A percentile compares a stretch with the other conserved stretches of the same genome.
Conservation (phyloP, 305 asterid species). For the Ajuga reptans region DNA sequence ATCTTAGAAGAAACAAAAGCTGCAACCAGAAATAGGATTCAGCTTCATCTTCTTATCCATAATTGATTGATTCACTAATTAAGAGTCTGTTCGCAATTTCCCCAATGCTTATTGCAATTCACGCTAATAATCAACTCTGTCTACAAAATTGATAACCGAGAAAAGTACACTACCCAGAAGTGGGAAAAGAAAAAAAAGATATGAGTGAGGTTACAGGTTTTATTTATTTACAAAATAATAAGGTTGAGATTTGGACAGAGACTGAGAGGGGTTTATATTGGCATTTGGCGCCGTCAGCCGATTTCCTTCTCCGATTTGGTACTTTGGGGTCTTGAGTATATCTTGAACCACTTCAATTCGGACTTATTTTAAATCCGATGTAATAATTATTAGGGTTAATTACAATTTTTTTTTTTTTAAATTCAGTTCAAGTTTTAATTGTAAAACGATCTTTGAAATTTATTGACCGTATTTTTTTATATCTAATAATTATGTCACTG, state of each 20-base stretch:
- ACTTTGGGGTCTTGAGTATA: not conserved
- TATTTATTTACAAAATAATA: not conserved
- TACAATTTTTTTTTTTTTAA: no score
- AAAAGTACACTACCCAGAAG: not conserved
- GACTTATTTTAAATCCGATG: no score
- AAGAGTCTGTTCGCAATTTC: not conserved
- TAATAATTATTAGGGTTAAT: no score
- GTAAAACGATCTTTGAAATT: no score
- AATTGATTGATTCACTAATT: not conserved
- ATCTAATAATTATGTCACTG: no score
- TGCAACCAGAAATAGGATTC: not conserved
- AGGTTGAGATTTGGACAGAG: not conserved
- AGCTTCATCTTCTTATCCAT: not conserved
- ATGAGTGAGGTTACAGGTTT: not conserved
- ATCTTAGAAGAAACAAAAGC: constrained; percentile 33
- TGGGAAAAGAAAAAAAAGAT: not conserved
- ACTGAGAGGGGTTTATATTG: constrained; percentile 1
- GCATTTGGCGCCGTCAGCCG: constrained; percentile 16
- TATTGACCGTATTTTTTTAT: no score
- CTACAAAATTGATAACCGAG: not conserved
- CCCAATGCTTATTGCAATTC: not conserved
- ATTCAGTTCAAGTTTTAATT: no score
- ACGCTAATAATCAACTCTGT: not conserved
- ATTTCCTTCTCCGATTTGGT: not conserved
- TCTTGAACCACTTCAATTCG: no score